Evolutionary conservation across 495 filamentous ascomycete genomes (phyloP).

Genomic region (Aspergillus asperescens): DNA sequence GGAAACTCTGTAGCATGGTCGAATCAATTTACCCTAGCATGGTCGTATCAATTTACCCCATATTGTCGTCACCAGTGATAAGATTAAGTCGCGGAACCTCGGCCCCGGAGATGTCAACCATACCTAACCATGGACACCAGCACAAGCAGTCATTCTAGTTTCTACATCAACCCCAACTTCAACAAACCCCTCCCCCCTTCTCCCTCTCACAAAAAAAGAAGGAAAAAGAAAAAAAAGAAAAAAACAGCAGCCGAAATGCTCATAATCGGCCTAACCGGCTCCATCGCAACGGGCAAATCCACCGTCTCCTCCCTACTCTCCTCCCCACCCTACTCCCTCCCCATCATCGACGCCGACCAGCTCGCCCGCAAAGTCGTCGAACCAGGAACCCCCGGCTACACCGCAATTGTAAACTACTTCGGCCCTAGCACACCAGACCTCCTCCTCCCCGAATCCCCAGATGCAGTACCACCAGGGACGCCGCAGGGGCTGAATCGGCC

Average conservation of each 20-base stretch:
- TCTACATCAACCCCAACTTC: neutral
- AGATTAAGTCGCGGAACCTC: constrained; percentile 1
- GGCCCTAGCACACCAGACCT: constrained; percentile 75
- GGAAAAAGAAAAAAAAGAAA: too few relatives aligned
- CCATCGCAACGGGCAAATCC: constrained; percentile 96
- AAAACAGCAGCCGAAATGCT: constrained; percentile 56
- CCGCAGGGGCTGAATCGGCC: constrained; percentile 70
- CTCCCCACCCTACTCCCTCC: constrained; percentile 72
- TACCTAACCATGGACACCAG: neutral
- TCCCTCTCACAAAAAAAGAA: too few relatives aligned
- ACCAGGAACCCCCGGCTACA: constrained; percentile 79
- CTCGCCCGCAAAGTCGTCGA: constrained; percentile 87
- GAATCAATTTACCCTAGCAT: too few relatives aligned
- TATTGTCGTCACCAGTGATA: too few relatives aligned
- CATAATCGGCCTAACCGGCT: constrained; percentile 92
- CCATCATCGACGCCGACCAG: constrained; percentile 92
- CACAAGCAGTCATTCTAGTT: neutral
- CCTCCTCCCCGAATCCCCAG: constrained; percentile 48
- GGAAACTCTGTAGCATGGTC: too few relatives aligned
- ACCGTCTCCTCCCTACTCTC: constrained; percentile 84
- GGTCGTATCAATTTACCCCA: too few relatives aligned
- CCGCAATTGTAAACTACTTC: constrained; percentile 73
- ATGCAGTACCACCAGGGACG: constrained; percentile 26
- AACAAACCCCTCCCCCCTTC: neutral
- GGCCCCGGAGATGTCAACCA: neutral